These are phyloP conservation scores for Cyclotella baltica DNA, from an alignment of 108 stramenopile species.

Conservation along the genomic window DNA sequence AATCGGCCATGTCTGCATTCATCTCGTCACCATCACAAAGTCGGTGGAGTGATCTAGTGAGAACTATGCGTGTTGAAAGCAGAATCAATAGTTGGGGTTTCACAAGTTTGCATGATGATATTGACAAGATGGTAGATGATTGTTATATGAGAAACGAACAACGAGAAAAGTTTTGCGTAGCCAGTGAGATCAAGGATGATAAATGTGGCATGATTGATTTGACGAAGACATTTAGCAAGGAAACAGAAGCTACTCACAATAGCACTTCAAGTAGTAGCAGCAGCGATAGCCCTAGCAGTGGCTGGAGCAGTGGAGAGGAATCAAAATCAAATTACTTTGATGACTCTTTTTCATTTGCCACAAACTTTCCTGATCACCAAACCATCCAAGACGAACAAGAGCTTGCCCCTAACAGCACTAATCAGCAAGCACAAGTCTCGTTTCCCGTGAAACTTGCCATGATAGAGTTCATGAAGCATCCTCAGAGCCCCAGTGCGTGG, in stretches of 20 bases:
- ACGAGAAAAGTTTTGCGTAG: neutral
- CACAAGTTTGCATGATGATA: conserved; percentile 4
- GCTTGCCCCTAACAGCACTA: neutral
- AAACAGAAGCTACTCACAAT: neutral
- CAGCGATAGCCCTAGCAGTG: neutral
- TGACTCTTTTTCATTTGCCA: conserved; percentile 4
- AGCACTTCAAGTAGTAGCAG: neutral
- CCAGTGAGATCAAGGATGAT: neutral
- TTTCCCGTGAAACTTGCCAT: neutral
- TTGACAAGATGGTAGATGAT: conserved; percentile 10
- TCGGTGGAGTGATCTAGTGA: conserved; percentile 12
- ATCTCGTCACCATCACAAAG: conserved; percentile 2
- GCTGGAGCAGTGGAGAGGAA: neutral
- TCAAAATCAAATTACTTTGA: neutral
- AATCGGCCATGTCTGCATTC: conserved; percentile 15
- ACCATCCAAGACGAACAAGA: neutral
- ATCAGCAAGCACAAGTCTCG: neutral
- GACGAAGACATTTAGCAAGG: neutral
- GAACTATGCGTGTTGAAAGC: conserved; percentile 5
- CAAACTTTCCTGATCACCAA: neutral
- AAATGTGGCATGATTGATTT: neutral
- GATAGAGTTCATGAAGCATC: neutral
- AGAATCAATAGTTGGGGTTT: conserved; percentile 3
- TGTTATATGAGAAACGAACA: neutral
- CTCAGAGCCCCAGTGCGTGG: neutral